Base-by-base conservation (phyloP, 768 basidiomycete species). In the Phanerodontia chrysosporium region DNA sequence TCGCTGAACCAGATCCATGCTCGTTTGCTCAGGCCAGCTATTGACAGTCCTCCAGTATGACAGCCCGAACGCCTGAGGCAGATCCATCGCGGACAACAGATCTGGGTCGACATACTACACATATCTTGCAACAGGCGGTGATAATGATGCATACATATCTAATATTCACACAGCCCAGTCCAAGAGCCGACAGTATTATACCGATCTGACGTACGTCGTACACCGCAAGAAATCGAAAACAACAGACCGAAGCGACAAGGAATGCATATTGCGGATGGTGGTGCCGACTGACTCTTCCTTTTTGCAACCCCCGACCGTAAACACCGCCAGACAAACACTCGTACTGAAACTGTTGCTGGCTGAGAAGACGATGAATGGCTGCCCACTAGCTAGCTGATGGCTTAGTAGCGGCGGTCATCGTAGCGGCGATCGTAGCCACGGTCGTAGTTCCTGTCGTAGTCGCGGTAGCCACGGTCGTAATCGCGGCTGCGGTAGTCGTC, bases 371-470 rank as follows among this genome's bases (percentile, higher is more conserved):
- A 45, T 18, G 22, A 24, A n/a, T n/a, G n/a, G n/a, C n/a, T n/a
- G n/a, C n/a, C n/a, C n/a, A n/a, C n/a, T n/a, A n/a, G n/a, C n/a
- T n/a, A n/a, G n/a, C n/a, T n/a, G 39, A 18, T 42, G 8, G 39
- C 21, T 75, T 72, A 73, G 73, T 78, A 75, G 65, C 78, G 69
- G 66, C 80, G 68, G 69, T 78, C 77, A 14, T 78, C 74, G 65
- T 76, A 76, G 44, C 78, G 71, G 58, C 80, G 74, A 53, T 80
- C 78, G 52, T 75, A 67, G 24, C 74, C 76, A 27, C 75, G 75
- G 52, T 80, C 78, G 55, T 76, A 69, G 22, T 74, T 75, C 21
- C 75, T 75, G 58, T 79, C 72, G 58, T 71, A 66, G 57, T 66
- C 68, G 44, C 75, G 61, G 51, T 78, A 74, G 30, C 69, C 75